Evolutionary conservation across 2,329 filamentous ascomycete species (phyloP), one percentile per base, ranked within the genome.

Genomic region (Aspergillus caelatus): DNA sequence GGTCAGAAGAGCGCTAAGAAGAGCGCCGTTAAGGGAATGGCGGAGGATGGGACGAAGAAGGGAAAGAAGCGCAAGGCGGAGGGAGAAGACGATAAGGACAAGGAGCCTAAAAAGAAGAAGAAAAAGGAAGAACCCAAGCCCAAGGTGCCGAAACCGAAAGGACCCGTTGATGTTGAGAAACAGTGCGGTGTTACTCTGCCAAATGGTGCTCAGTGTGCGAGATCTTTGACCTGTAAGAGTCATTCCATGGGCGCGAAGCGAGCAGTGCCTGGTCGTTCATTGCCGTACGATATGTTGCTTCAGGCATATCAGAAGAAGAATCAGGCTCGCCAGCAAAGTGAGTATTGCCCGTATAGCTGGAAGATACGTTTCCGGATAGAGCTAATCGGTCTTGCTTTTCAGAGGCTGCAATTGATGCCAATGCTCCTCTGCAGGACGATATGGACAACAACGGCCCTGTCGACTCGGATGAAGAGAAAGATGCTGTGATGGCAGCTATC

Each of bases 241-340:
- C 94, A 97, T 69, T 90, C 86, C n/a, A 97, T 97, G 94, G 93
- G 94, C 12, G 91, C 94, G 6, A 97, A 97, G 79, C 86, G 94
- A 70, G 91, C 91, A 0, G 94, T 97, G 3, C 91, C 92, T 6
- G 94, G 94, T 0, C 86, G 94, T 65, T 95, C 91, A 52, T 80
- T 96, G 64, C 94, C 94, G 1, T 97, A 97, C 74, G 93, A 97
- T 77, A 95, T 96, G 90, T 82, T 97, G 45, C 84, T 97, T 43
- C 89, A 91, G 16, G 90, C 91, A 9, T 95, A 95, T 73, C 92
- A 95, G 78, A 97, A 98, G 85, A 98, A 97, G 84, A 99, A 99
- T 72, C 95, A 98, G 78, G 95, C 95, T 26, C 96, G 97, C 74
- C 92, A 97, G 81, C 95, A 98, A 79, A 96, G 92, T 94, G 84